phyloP scores from a whole-genome alignment of 2,329 filamentous ascomycete genomes.

The Dactylonectria macrodidyma region DNA sequence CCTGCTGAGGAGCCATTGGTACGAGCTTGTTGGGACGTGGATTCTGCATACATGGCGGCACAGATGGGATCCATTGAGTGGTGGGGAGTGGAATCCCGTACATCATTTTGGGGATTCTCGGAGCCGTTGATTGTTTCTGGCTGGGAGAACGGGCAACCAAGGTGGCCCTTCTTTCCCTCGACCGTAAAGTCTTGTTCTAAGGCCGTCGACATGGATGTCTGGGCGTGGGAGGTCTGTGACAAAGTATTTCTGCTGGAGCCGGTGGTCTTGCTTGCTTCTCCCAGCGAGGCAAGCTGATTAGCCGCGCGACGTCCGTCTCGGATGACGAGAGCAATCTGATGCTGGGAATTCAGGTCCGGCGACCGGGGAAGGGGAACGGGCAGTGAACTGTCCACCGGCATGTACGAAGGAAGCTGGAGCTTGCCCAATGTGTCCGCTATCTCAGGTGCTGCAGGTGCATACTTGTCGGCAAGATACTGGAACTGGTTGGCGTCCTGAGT shows the following conservation, averaged over 20 bases:
- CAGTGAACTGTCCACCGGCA: slow-evolving; percentile 63
- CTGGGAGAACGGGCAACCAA: slow-evolving; percentile 85
- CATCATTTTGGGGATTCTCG: slow-evolving; percentile 46
- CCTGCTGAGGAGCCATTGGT: slow-evolving; percentile 66
- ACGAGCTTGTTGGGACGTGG: slow-evolving; percentile 65
- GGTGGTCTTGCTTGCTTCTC: slow-evolving; percentile 66
- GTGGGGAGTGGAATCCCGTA: slow-evolving; percentile 61
- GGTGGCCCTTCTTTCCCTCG: slow-evolving; percentile 81
- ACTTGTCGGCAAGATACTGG: slow-evolving; percentile 76
- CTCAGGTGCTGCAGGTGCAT: slow-evolving; percentile 75
- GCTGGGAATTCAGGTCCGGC: slow-evolving; percentile 56
- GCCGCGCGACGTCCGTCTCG: slow-evolving; percentile 75
- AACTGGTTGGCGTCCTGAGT: slow-evolving; percentile 62
- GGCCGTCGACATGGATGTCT: slow-evolving; percentile 74
- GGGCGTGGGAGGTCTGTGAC: slow-evolving; percentile 60
- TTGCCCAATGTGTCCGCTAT: slow-evolving; percentile 77
- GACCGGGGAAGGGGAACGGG: slow-evolving; percentile 70
- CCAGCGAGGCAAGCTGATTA: slow-evolving; percentile 64
- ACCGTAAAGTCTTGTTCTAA: slow-evolving; percentile 94
- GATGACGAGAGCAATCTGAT: slow-evolving; percentile 75
- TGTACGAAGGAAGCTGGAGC: slow-evolving; percentile 74
- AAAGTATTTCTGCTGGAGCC: slow-evolving; percentile 64
- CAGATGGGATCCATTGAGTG: slow-evolving; percentile 73
- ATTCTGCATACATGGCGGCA: slow-evolving; percentile 74
- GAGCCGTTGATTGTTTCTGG: slow-evolving; percentile 51